These are phyloP conservation scores for Fusarium protoensiforme DNA, from an alignment of 2,329 filamentous ascomycete genomes.

Conservation along the genomic window DNA sequence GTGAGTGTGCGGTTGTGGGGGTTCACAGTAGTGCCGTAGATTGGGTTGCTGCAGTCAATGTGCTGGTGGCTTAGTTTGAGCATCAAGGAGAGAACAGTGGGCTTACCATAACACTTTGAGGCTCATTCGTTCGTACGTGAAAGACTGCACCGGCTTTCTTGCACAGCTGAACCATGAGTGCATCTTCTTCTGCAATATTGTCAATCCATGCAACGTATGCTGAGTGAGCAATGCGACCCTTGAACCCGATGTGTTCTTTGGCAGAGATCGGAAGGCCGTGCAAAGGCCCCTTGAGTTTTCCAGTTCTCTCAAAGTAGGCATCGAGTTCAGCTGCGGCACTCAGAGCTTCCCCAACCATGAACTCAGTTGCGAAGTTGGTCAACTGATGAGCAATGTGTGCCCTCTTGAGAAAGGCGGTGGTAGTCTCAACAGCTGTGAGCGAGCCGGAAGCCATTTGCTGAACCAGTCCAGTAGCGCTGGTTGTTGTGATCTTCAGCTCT, in stretches of 20 bases:
- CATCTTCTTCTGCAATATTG: constrained; percentile 16
- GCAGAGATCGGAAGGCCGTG: constrained; percentile 32
- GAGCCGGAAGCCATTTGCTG: neutral
- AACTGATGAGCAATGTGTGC: constrained; percentile 34
- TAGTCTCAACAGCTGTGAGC: constrained; percentile 9
- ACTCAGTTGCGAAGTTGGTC: constrained; percentile 33
- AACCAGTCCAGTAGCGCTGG: neutral
- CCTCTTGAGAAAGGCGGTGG: constrained; percentile 28
- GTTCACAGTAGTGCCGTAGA: constrained; percentile 53
- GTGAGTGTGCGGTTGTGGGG: constrained; percentile 52
- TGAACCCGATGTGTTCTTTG: constrained; percentile 36
- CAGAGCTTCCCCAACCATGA: constrained; percentile 30
- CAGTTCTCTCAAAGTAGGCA: constrained; percentile 5
- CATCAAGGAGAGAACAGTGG: neutral
- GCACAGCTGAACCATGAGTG: constrained; percentile 63
- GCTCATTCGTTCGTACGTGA: constrained; percentile 76
- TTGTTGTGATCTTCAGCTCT: constrained; percentile 4
- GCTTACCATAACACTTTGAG: constrained; percentile 52
- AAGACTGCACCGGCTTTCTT: constrained; percentile 70
- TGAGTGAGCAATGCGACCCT: constrained; percentile 14
- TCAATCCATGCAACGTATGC: constrained; percentile 22
- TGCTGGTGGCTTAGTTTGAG: constrained; percentile 27
- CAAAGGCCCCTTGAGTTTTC: constrained; percentile 7
- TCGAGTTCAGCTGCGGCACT: constrained; percentile 17
- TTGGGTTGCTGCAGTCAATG: constrained; percentile 49